These are phyloP conservation scores for Naegleria lovaniensis DNA, from an alignment of 208 protist species.

Conservation along the genomic window DNA sequence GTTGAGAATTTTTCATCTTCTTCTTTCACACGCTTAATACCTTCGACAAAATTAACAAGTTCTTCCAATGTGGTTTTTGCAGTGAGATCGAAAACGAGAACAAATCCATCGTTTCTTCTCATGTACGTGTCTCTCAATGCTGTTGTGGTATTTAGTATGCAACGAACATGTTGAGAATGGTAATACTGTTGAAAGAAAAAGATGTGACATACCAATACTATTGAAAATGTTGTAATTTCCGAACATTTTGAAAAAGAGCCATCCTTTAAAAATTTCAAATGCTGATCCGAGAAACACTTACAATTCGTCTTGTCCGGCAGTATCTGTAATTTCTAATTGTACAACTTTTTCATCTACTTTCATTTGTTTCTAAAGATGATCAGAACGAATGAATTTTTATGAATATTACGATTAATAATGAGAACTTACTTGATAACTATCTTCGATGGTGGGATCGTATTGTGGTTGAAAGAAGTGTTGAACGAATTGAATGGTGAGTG, in stretches of 20 bases:
- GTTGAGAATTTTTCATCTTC: constrained; percentile 11
- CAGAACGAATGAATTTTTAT: too few species aligned
- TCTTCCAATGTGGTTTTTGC: constrained; percentile 49
- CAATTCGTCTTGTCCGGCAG: constrained; percentile 47
- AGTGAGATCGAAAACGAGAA: constrained; percentile 52
- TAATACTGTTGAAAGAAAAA: too few species aligned
- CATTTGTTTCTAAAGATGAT: constrained; percentile 51
- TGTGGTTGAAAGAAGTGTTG: constrained; percentile 58
- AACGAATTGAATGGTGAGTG: constrained; percentile 62
- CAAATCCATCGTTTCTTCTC: constrained; percentile 46
- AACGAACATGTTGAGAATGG: too few species aligned
- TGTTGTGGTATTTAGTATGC: too few species aligned
- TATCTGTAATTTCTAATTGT: constrained; percentile 71
- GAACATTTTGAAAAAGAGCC: too few species aligned
- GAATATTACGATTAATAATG: too few species aligned
- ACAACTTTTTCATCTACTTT: constrained; percentile 53
- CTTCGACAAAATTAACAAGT: constrained; percentile 40
- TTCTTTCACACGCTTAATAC: constrained; percentile 54
- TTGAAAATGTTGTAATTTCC: too few species aligned
- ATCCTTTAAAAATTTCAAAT: too few species aligned
- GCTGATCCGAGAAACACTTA: too few species aligned
- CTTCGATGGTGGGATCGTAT: constrained; percentile 69
- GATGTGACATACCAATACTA: too few species aligned
- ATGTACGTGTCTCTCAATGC: constrained; percentile 46
- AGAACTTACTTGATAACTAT: constrained; percentile 45